Base-by-base conservation (phyloP, 2,329 filamentous ascomycete genomes). In the Fusarium anthophilum region DNA sequence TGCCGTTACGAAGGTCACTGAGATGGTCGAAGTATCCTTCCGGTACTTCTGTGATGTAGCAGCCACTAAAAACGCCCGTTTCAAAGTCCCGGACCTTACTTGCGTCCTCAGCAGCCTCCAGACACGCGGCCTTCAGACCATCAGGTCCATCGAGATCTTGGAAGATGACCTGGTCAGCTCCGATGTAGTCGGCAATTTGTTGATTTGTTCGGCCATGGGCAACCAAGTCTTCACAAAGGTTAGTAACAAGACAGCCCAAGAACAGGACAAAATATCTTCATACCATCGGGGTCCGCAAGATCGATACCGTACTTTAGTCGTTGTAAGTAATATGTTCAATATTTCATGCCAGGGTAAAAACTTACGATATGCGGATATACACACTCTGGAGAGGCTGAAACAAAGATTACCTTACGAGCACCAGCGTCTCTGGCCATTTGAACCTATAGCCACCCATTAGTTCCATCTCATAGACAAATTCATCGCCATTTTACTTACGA, bases 321-420 rank as follows among this genome's bases (percentile, higher is more conserved):
- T 55, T 47, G 39, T 72, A 51, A 76, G 54, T 35, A 30, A 32
- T 32, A 9, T 26, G 63, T 30, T 37, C 22, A 35, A 26, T 32
- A 13, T 26, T 37, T 24, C 4, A 28, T 32, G 32, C 30, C 20
- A 11, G 26, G 30, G n/a, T 6, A 17, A 8, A 11, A 30, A 81
- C 83, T 92, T 83, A 96, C 96, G 76, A 98, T 94, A 80, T 98
- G 95, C 4, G 94, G 93, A 80, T 97, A 90, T 18, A 90, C 94
- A 81, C 97, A 94, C 15, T 92, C 92, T 4, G 95, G 95, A 12
- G 93, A 90, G 82, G 94, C 97, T 57, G 91, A 94, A 58, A 92
- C 92, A 78, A 98, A 94, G 78, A 95, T 92, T 58, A 98, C 93
- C 80, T 93, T 94, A 76, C 89, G 91, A 3, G 95, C 95, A 28